phyloP scores from a whole-genome alignment of 2,329 filamentous ascomycete species.

The Macroventuria anomochaeta region DNA sequence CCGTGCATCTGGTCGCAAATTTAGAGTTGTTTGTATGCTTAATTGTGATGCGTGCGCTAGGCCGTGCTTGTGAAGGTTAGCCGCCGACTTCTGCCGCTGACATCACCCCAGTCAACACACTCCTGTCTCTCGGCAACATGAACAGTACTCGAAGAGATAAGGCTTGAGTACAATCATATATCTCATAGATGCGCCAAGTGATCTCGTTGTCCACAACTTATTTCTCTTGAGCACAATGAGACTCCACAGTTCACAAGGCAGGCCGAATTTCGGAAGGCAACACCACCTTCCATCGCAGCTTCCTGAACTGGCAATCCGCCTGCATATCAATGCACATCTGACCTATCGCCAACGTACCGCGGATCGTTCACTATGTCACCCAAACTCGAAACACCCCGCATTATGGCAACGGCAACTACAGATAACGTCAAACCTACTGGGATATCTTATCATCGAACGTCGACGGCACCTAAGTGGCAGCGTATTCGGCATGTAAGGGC shows the following conservation, averaged over 20 bases:
- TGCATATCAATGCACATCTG: conserved; percentile 23
- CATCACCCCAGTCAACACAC: conserved; percentile 2
- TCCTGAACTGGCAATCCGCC: conserved; percentile 26
- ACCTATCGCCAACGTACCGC: conserved; percentile 22
- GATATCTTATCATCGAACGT: conserved; percentile 29
- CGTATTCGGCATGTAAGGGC: conserved; percentile 1
- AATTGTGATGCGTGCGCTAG: conserved; percentile 15
- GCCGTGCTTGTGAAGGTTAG: conserved; percentile 1
- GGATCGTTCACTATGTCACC: conserved; percentile 14
- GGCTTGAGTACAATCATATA: background rate
- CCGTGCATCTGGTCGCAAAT: background rate
- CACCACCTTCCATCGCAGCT: conserved; percentile 19
- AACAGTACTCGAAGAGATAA: background rate
- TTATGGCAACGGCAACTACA: conserved; percentile 14
- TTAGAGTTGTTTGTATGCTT: conserved; percentile 31
- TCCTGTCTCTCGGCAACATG: background rate
- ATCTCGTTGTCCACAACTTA: background rate
- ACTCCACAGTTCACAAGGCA: background rate
- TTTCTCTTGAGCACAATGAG: conserved; percentile 1
- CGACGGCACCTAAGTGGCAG: conserved; percentile 18
- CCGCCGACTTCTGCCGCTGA: conserved; percentile 9
- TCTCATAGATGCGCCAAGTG: background rate
- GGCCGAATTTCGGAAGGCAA: conserved; percentile 9
- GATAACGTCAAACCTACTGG: conserved; percentile 14
- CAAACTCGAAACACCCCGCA: conserved; percentile 20